Percentiles rank a stretch among this genome's conserved stretches.
These are phyloP conservation scores for Amylostereum areolatum DNA, from an alignment of 1,284 basidiomycete genomes.

Conservation along the genomic window DNA sequence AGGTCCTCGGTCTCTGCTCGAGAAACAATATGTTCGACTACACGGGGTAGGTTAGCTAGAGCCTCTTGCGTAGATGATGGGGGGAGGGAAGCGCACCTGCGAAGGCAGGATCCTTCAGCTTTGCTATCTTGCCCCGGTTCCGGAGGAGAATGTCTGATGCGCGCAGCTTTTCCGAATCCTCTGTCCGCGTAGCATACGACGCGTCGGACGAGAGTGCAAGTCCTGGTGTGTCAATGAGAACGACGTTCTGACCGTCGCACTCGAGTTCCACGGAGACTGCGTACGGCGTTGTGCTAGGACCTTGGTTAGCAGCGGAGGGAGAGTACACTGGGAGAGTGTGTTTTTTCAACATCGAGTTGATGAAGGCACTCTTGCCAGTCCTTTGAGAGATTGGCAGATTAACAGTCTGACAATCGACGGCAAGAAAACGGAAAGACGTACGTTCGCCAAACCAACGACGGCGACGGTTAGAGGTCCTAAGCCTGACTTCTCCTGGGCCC, in stretches of 20 bases:
- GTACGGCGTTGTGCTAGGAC: constrained; percentile 65
- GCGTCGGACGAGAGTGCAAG: constrained; percentile 49
- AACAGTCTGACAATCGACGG: not conserved
- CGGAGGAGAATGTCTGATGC: constrained; percentile 72
- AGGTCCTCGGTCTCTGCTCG: constrained; percentile 77
- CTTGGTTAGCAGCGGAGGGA: constrained; percentile 40
- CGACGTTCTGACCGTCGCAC: constrained; percentile 40
- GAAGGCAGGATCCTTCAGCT: constrained; percentile 78
- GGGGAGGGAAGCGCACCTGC: constrained; percentile 46
- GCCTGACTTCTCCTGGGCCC: constrained; percentile 39
- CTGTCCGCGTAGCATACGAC: constrained; percentile 29
- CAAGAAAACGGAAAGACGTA: constrained; percentile 27
- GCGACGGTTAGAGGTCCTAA: constrained; percentile 55
- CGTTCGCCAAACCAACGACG: constrained; percentile 73
- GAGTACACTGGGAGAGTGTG: constrained; percentile 59
- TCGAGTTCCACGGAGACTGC: constrained; percentile 59
- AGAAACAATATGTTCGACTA: constrained; percentile 67
- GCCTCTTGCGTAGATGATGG: not conserved
- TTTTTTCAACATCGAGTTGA: constrained; percentile 67
- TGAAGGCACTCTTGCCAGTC: constrained; percentile 78
- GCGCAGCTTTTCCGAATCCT: constrained; percentile 39
- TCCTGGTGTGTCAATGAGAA: constrained; percentile 84
- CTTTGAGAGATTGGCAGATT: constrained; percentile 22
- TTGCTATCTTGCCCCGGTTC: constrained; percentile 83
- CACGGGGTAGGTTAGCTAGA: constrained; percentile 5